Evolutionary conservation across 202 grass and related monocot genomes (phyloP), one percentile per base, ranked within the genome.

Genomic region (Brachypodium distachyon): DNA sequence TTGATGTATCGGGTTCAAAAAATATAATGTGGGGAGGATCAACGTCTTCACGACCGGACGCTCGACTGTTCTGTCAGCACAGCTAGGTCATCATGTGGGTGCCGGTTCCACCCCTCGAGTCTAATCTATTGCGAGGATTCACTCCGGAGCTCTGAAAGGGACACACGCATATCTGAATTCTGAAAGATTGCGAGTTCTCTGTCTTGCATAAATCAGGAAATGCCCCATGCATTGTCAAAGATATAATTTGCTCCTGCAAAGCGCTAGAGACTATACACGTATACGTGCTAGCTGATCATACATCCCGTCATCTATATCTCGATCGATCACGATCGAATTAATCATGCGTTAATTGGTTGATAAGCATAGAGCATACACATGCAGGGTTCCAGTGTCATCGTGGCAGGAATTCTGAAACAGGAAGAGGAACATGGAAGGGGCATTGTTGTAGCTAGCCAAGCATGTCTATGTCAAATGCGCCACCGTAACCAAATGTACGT

Each of bases 401-500:
- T 14, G 54, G 25, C 34, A 7, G 31, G 42, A 36, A 36, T 36
- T 3, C 33, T 3, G 3, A 48, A 29, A 80, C 43, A 18, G 51
- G 0, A 43, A 34, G 49, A 22, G 11, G 46, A 49, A 14, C 44
- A 65, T 52, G 44, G 47, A 4, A 21, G 37, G 27, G 1, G 58
- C 36, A 33, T 16, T 22, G 33, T 14, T 11, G 61, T 61, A 18
- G 68, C 61, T 61, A 18, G 68, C 61, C 6, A 75, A 21, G 26
- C 54, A 60, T 59, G 85, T 73, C 67, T 17, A 26, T 23, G 74
- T 83, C 80, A 73, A 69, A 44, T 46, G 62, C 50, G 74, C 80
- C 85, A 78, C 6, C 80, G 55, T 77, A 77, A 87, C 80, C 51
- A 64, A 67, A 79, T 73, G 85, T 72, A 72, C 73, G 57, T 87